Evolutionary conservation across 2,329 filamentous ascomycete species (phyloP).

Genomic region (Fusarium chlamydosporum): DNA sequence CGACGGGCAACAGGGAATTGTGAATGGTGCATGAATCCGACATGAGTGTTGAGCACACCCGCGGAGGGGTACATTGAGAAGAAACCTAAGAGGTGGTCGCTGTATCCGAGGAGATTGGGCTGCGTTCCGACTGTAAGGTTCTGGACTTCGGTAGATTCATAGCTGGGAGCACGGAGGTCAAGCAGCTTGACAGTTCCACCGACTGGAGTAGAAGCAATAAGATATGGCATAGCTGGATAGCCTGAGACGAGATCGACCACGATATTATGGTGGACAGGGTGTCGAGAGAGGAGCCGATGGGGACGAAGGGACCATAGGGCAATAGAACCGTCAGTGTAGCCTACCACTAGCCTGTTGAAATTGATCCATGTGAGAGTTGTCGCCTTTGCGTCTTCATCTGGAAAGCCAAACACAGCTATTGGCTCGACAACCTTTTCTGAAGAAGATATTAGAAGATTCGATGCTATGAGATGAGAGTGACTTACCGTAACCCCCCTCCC

Average conservation of each 20-base stretch:
- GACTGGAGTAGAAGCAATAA: slow-evolving; percentile 68
- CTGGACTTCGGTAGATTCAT: slow-evolving; percentile 68
- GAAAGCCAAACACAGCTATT: slow-evolving; percentile 61
- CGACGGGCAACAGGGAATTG: slow-evolving; percentile 68
- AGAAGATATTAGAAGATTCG: slow-evolving; percentile 42
- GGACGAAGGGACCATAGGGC: slow-evolving; percentile 70
- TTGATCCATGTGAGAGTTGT: slow-evolving; percentile 70
- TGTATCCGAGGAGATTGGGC: slow-evolving; percentile 67
- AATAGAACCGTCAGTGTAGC: slow-evolving; percentile 70
- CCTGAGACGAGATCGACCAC: slow-evolving; percentile 69
- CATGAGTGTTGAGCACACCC: slow-evolving; percentile 65
- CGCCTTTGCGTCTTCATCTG: slow-evolving; percentile 64
- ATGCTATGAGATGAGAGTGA: background rate
- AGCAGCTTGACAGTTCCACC: slow-evolving; percentile 67
- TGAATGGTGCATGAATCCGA: slow-evolving; percentile 67
- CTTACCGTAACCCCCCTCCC: slow-evolving; percentile 59
- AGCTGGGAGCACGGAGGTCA: slow-evolving; percentile 66
- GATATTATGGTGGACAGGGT: slow-evolving; percentile 67
- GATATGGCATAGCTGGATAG: slow-evolving; percentile 69
- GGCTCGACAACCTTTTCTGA: slow-evolving; percentile 63
- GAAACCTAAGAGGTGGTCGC: slow-evolving; percentile 69
- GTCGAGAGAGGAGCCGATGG: slow-evolving; percentile 63
- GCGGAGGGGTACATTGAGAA: slow-evolving; percentile 67
- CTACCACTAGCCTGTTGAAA: slow-evolving; percentile 68
- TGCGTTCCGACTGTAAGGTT: slow-evolving; percentile 66